Evolutionary conservation across 2,329 filamentous ascomycete species (phyloP), one percentile per base, ranked within the genome.

Genomic region (Verticillium nonalfalfae): DNA sequence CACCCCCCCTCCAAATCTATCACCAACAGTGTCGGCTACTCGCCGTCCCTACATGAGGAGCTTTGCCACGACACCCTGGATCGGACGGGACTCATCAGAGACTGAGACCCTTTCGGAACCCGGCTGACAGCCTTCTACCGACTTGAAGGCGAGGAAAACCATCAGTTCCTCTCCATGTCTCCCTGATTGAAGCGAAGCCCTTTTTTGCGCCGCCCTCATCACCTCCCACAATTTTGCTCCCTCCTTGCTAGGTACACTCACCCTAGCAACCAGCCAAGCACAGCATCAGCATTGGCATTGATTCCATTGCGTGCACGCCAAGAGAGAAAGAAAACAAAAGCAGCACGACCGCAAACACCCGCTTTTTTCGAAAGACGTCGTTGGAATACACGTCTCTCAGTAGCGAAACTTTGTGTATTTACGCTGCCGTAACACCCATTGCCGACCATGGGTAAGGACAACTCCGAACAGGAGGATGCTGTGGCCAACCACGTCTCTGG

Each of bases 401-500:
- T 10, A 35, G 55, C 55, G 38, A 7, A 36, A 6, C 26, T 34
- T 52, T 18, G 52, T 10, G 45, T 10, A 26, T 18, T 18, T 26
- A 26, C 18, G 45, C 13, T 50, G 18, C 52, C 45, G 15, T 21
- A 58, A 21, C 15, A 40, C 15, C 4, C 56, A 57, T 15, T 18
- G 33, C 38, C 26, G 61, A 66, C 36, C 57, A 73, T 74, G 71
- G 67, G 65, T 26, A 68, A 54, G 58, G 57, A 45, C 56, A 50
- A 63, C 39, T 57, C 63, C 59, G 64, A 64, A 15, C 60, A 60
- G 10, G 67, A 70, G 50, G 66, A 67, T 26, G 63, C 64, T 39
- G 59, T 64, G 60, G 64, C 64, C 57, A 62, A 66, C 59, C 74
- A 75, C 60, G 62, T 76, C 63, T 76, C 76, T 18, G 77, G 77